These are phyloP conservation scores for Delonix regia DNA, from an alignment of 306 rosid species.

Conservation along the genomic window DNA sequence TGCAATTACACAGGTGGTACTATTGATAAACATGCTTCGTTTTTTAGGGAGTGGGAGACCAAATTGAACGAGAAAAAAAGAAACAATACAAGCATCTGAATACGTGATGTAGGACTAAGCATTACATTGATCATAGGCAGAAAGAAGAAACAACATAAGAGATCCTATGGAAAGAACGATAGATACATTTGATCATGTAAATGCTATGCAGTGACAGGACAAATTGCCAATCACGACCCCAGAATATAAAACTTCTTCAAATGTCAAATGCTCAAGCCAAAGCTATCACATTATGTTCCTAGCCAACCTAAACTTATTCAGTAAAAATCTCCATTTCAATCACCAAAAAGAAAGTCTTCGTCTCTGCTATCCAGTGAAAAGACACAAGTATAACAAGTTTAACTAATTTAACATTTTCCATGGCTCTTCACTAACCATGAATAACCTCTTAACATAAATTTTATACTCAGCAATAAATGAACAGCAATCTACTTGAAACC, in stretches of 20 bases:
- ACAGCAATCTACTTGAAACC: background rate
- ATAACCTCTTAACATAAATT: constrained; percentile 9
- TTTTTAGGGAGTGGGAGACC: background rate
- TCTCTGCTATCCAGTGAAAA: background rate
- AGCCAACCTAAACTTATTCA: constrained; percentile 4
- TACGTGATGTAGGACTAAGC: too few relatives aligned
- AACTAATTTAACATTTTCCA: background rate
- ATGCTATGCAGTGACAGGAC: background rate
- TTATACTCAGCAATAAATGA: background rate
- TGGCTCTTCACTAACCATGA: background rate
- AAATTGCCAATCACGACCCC: background rate
- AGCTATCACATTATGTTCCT: background rate
- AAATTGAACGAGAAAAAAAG: background rate
- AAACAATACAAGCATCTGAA: background rate
- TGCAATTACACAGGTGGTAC: background rate
- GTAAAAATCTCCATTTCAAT: background rate
- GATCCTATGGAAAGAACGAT: too few relatives aligned
- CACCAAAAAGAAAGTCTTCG: background rate
- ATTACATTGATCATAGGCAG: background rate
- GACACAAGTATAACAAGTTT: background rate
- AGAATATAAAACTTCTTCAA: background rate
- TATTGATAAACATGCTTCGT: background rate
- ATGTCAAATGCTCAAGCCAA: background rate
- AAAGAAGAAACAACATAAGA: background rate
- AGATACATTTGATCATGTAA: background rate